Conservation (phyloP, 192 early-diverging fungal genomes). For the Coemansia sp. region DNA sequence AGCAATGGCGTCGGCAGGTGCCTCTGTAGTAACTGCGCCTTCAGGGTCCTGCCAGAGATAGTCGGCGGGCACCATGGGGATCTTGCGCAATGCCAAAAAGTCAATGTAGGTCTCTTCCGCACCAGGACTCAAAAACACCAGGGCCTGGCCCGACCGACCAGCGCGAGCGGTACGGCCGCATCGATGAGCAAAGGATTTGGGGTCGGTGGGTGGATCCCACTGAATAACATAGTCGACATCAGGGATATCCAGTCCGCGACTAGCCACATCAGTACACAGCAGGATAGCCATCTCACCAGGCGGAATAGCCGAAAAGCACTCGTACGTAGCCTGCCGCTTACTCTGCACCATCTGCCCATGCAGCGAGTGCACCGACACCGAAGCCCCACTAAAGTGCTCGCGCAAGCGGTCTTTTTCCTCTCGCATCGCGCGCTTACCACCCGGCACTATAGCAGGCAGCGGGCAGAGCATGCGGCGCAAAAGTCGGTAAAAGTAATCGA, state of each 20-base stretch:
- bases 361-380: slow-evolving; percentile 58
- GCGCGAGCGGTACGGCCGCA: slow-evolving; percentile 92
- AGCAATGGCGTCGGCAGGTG: slow-evolving; percentile 30
- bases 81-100: slow-evolving; percentile 83
- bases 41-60: slow-evolving; percentile 56
- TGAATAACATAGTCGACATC: slow-evolving; percentile 95
- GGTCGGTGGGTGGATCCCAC: slow-evolving; percentile 93
- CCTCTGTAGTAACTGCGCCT: slow-evolving; percentile 7
- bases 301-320: slow-evolving; percentile 66
- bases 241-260: slow-evolving; percentile 92
- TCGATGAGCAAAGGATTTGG: slow-evolving; percentile 92
- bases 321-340: slow-evolving; percentile 76
- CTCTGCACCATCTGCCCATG: slow-evolving; percentile 95
- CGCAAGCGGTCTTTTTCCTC: slow-evolving; percentile 21
- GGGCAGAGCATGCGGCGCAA: slow-evolving; percentile 39
- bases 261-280: slow-evolving; percentile 94
- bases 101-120: slow-evolving; percentile 90
- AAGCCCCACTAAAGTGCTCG: slow-evolving; percentile 11
- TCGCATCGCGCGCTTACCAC: slow-evolving; percentile 30
- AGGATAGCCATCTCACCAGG: slow-evolving; percentile 69
- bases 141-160: slow-evolving; percentile 80
- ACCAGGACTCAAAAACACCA: slow-evolving; percentile 78
- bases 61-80: slow-evolving; percentile 62
- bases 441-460: slow-evolving; percentile 21
- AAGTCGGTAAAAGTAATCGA: slow-evolving; percentile 90